Base-by-base conservation (phyloP, 2,329 filamentous ascomycete species). In the Diaporthe humulicola region DNA sequence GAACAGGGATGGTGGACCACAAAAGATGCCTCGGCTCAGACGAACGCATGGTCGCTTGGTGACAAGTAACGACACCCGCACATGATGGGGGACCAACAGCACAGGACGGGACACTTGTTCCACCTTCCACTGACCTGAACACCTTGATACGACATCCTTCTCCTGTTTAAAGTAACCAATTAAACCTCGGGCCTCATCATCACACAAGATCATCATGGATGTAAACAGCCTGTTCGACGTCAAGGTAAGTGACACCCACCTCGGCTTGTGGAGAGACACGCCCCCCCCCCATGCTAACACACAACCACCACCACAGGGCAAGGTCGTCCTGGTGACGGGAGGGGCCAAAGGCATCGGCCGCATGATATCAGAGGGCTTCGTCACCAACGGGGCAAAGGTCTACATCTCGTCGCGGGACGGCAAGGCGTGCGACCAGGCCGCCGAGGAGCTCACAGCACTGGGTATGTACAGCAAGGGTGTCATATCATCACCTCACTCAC, bases 351-450 rank as follows among this genome's bases (percentile, higher is more conserved):
- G 91, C 77, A 90, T 93, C 77, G 92, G 92, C 22, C 89, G 89
- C 75, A 93, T 93, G 91, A 93, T 93, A 77, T 89, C 90, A 42
- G 86, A 91, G 73, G 92, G 90, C 74, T 93, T 92, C 82, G 87
- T 93, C n/a, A 81, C 86, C 73, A 93, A 92, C 82, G 90, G 91
- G 73, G 89, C 89, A 50, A 90, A 86, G 69, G 91, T 93, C 22
- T 93, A 93, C 86, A 90, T 93, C 75, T 90, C 90, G 8, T 93
- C 90, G 8, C 88, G 92, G 78, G 90, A 93, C 81, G 88, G 86
- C 30, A 84, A 86, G 69, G 88, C 90, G 50, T 93, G 91, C 83
- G 85, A 87, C 42, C 76, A 86, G 71, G 88, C 90, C 1, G 90
- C 88, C 70, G 81, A 85, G n/a, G 88, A 90, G 78, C 85, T 93